Evolutionary conservation across 2,329 filamentous ascomycete genomes (phyloP), one percentile per base, ranked within the genome.

Genomic region (Penicillium expansum): DNA sequence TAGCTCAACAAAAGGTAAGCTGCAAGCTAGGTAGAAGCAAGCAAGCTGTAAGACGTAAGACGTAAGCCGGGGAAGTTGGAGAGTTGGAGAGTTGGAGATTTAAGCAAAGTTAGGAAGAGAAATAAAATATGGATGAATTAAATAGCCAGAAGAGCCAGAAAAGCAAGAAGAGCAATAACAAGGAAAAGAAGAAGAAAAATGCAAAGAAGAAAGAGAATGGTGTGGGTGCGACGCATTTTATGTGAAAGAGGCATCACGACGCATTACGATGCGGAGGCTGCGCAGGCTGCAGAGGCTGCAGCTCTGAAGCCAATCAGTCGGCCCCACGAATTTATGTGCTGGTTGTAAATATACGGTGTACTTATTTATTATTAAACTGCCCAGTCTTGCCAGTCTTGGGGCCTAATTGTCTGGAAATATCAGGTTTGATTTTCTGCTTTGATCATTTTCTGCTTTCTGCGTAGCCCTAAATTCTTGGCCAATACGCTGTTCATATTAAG

Each of bases 161-260:
- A n/a, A n/a, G n/a, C n/a, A 42, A 48, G 7, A 45, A 24, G 37
- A n/a, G 32, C 13, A 51, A 38, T 27, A 44, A 18, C 16, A 43
- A 38, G 38, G 14, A 39, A 35, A 37, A 9, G n/a, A n/a, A 38
- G 4, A 18, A 37, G 33, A 37, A 35, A 39, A 39, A 52, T 33
- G 22, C 18, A 37, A 37, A 52, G 52, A 42, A 41, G 48, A 39
- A 50, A 48, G 45, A 58, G 41, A 52, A 54, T 52, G 43, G 43
- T 53, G 48, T 56, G 55, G 55, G 55, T 56, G 55, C 53, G 55
- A 56, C 55, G 55, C 55, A 47, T 53, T 54, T 48, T 56, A 56
- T 52, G 53, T 52, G 39, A 35, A 32, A 38, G 39, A 48, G 30
- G 29, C 44, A 55, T 45, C 47, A 52, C 44, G 52, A 35, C 6